Conservation (phyloP, 257 asterid genomes). For the Solanum dulcamara region DNA sequence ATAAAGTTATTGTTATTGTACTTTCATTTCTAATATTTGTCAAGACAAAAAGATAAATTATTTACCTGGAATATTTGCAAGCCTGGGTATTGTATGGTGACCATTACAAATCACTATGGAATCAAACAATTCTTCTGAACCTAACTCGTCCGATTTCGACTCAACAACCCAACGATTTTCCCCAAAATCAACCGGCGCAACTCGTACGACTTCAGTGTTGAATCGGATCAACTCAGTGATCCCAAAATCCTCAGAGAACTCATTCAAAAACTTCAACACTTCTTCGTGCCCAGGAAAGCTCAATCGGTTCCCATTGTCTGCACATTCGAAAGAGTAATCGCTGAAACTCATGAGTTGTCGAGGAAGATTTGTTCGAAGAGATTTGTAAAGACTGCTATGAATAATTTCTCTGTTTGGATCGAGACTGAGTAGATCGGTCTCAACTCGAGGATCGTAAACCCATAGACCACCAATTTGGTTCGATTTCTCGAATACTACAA, state of each 20-base stretch:
- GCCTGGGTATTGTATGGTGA: slow-evolving; percentile 12
- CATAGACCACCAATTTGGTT: slow-evolving; percentile 41
- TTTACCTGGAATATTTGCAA: slow-evolving; percentile 17
- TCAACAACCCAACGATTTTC: slow-evolving; percentile 32
- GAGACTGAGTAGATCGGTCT: slow-evolving; percentile 37
- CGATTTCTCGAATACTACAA: slow-evolving; percentile 31
- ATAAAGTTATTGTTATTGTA: too few species aligned
- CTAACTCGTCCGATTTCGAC: slow-evolving; percentile 4
- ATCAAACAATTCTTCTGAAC: slow-evolving; percentile 22
- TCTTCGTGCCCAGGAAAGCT: slow-evolving; percentile 40
- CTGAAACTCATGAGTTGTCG: slow-evolving; percentile 1
- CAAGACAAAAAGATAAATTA: background rate
- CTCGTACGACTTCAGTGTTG: slow-evolving; percentile 33
- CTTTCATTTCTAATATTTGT: too few species aligned
- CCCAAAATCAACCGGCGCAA: slow-evolving; percentile 7
- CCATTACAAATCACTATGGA: slow-evolving; percentile 22
- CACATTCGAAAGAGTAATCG: background rate
- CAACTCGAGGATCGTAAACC: slow-evolving; percentile 37
- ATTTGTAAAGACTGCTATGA: background rate
- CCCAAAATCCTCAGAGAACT: slow-evolving; percentile 28
- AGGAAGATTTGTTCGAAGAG: slow-evolving; percentile 4
- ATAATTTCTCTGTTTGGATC: slow-evolving; percentile 19
- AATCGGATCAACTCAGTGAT: slow-evolving; percentile 32
- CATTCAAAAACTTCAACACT: slow-evolving; percentile 35
- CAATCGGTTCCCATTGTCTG: background rate